Conservation (phyloP, 257 asterid genomes). For the Gardenia jasminoides region DNA sequence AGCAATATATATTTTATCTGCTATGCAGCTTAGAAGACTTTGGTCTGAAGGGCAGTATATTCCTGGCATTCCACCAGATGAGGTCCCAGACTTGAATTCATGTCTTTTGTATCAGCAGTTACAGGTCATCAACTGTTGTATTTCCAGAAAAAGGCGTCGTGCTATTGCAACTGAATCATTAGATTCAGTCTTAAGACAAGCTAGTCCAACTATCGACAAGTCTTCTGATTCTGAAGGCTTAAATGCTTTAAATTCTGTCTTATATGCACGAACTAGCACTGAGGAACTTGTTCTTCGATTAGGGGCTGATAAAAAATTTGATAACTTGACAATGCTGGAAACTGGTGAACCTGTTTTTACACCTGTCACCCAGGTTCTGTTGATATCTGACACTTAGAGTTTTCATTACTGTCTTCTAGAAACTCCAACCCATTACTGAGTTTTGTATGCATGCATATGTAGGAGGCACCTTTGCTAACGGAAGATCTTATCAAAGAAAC, state of each 20-base stretch:
- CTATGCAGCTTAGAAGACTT: constrained; percentile 78
- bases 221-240: constrained; percentile 48
- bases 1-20: constrained; percentile 20
- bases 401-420: constrained; percentile 13
- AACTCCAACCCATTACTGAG: constrained; percentile 23
- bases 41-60: constrained; percentile 92
- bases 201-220: constrained; percentile 36
- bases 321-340: constrained; percentile 76
- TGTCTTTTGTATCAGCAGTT: constrained; percentile 93
- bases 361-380: constrained; percentile 86
- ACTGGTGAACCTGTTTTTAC: constrained; percentile 90
- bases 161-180: constrained; percentile 73
- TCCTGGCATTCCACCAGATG: constrained; percentile 89
- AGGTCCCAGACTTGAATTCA: constrained; percentile 81
- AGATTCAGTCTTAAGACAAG: constrained; percentile 56
- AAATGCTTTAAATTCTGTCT: constrained; percentile 35
- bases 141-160: constrained; percentile 83
- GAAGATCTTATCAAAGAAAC: constrained; percentile 97
- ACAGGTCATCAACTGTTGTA: constrained; percentile 95
- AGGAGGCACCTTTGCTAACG: constrained; percentile 93
- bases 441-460: constrained; percentile 25
- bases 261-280: constrained; percentile 67
- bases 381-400: constrained; percentile 20
- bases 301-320: constrained; percentile 79
- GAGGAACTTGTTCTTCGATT: constrained; percentile 82